Conservation (phyloP, 768 basidiomycete species). For the Termitomyces sp. region DNA sequence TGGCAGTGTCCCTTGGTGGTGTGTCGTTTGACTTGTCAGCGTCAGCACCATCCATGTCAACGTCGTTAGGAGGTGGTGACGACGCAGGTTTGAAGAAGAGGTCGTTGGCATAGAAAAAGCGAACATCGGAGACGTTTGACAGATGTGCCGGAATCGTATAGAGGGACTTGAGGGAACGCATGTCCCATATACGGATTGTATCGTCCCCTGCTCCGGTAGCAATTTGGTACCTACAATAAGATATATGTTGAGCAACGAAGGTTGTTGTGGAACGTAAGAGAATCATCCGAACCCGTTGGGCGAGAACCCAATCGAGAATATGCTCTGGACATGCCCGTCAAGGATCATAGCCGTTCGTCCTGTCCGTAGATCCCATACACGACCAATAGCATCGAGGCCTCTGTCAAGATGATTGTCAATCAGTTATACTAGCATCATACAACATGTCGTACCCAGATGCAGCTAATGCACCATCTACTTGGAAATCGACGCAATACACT, state of each 20-base stretch:
- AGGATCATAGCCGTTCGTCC: constrained; percentile 97
- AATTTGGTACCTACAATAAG: constrained; percentile 75
- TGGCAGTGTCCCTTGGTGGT: constrained; percentile 26
- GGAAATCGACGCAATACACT: constrained; percentile 94
- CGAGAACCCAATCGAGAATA: constrained; percentile 87
- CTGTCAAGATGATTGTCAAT: constrained; percentile 31
- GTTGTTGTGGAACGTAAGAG: constrained; percentile 1
- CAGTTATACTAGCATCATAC: neutral
- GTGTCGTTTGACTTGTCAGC: constrained; percentile 32
- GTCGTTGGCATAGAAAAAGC: constrained; percentile 80
- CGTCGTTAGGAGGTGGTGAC: constrained; percentile 29
- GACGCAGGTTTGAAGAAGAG: constrained; percentile 35
- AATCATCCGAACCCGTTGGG: constrained; percentile 79
- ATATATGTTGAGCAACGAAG: constrained; percentile 7
- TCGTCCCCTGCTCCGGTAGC: constrained; percentile 97
- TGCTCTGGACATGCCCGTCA: constrained; percentile 93
- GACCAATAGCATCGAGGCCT: constrained; percentile 93
- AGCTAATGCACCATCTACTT: constrained; percentile 87
- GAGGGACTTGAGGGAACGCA: constrained; percentile 86
- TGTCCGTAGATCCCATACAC: constrained; percentile 95
- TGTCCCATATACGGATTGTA: constrained; percentile 98
- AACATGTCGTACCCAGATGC: constrained; percentile 75
- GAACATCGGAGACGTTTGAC: constrained; percentile 91
- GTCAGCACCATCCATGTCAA: constrained; percentile 44
- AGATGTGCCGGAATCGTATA: constrained; percentile 97